Conservation (phyloP, 2,329 filamentous ascomycete species). For the Colletotrichum tropicale region DNA sequence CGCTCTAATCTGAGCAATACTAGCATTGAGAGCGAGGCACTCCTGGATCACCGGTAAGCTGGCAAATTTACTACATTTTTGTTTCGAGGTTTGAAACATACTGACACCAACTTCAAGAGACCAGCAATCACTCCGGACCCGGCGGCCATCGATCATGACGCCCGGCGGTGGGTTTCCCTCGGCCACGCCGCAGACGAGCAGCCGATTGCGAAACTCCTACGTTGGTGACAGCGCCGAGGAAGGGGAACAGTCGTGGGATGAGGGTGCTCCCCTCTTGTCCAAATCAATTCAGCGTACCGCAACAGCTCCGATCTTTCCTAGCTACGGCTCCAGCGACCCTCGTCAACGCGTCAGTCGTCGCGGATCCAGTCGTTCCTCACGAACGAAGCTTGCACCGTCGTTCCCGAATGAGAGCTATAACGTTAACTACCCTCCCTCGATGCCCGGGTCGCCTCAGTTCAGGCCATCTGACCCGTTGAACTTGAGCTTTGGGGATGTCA, state of each 20-base stretch:
- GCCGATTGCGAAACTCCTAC: constrained; percentile 29
- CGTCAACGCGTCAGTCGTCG: constrained; percentile 40
- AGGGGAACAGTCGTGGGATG: constrained; percentile 47
- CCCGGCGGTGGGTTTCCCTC: constrained; percentile 34
- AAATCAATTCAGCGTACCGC: constrained; percentile 38
- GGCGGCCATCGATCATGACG: constrained; percentile 60
- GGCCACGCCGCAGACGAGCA: constrained; percentile 20
- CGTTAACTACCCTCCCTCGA: constrained; percentile 72
- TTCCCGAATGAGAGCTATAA: constrained; percentile 56
- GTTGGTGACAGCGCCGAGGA: constrained; percentile 50
- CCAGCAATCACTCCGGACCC: constrained; percentile 66
- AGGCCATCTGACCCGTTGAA: constrained; percentile 53
- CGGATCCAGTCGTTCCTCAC: constrained; percentile 58
- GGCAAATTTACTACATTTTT: constrained; percentile 8
- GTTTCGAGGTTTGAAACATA: not conserved
- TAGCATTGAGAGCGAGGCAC: constrained; percentile 85
- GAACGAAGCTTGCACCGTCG: constrained; percentile 40
- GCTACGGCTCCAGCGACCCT: constrained; percentile 23
- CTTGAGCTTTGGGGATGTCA: constrained; percentile 69
- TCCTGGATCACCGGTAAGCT: constrained; percentile 82
- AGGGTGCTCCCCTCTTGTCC: constrained; percentile 60
- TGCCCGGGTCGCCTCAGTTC: constrained; percentile 65
- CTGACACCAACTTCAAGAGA: constrained; percentile 44
- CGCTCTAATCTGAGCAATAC: constrained; percentile 74
- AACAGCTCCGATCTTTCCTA: constrained; percentile 15